These are phyloP conservation scores for Canavalia ensiformis DNA, from an alignment of 306 rosid species.

Conservation along the genomic window DNA sequence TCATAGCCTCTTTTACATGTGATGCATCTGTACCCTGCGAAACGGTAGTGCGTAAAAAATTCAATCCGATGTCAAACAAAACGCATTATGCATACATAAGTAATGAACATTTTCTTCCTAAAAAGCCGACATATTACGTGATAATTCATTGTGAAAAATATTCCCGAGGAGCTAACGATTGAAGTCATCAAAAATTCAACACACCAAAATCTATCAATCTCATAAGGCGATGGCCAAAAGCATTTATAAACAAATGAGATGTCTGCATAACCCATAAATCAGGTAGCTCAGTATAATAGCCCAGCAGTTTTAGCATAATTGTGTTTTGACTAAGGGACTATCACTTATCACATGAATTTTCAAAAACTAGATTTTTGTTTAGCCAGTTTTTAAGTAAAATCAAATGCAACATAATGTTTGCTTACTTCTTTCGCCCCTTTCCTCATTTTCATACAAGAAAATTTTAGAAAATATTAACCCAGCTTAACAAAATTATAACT, in stretches of 20 bases:
- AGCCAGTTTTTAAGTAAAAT: not conserved
- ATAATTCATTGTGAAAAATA: not conserved
- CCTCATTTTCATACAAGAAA: not conserved
- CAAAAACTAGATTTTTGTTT: not conserved
- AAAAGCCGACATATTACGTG: not conserved
- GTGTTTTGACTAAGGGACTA: no score
- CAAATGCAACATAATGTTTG: not conserved
- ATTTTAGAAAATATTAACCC: not conserved
- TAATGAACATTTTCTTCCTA: not conserved
- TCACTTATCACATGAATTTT: not conserved
- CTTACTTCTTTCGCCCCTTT: not conserved
- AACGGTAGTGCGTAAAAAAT: not conserved
- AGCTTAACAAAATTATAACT: not conserved
- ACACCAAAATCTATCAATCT: slow-evolving; percentile 15
- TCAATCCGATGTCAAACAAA: slow-evolving; percentile 16
- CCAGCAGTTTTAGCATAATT: not conserved
- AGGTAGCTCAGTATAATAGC: not conserved
- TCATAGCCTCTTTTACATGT: slow-evolving; percentile 75
- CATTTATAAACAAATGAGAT: not conserved
- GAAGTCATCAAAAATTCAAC: slow-evolving; percentile 18
- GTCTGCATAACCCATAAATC: not conserved
- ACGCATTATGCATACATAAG: not conserved
- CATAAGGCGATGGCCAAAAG: not conserved
- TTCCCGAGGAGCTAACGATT: not conserved
- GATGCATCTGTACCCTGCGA: slow-evolving; percentile 94